A percentile compares a stretch with the other conserved stretches of the same genome.
Evolutionary conservation across 2,329 filamentous ascomycete species (phyloP).

Genomic region (Bipolaris sorokiniana): DNA sequence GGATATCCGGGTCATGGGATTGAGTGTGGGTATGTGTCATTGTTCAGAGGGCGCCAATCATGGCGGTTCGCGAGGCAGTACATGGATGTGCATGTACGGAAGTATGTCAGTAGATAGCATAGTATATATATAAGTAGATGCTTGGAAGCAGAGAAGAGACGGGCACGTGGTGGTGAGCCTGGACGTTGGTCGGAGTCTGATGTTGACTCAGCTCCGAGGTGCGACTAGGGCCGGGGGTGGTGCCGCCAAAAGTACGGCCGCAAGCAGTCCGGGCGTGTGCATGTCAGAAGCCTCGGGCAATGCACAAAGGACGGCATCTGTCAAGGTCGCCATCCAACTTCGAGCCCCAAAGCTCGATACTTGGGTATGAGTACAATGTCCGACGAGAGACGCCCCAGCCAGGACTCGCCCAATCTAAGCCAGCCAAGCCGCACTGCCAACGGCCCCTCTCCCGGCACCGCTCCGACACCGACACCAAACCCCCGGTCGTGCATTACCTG

Average conservation of each 20-base stretch:
- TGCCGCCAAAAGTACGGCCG: slow-evolving; percentile 12
- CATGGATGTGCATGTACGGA: no score
- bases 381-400: slow-evolving; percentile 28
- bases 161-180: neutral
- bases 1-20: no score
- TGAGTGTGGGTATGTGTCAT: no score
- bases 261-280: slow-evolving; percentile 1
- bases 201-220: slow-evolving; percentile 10
- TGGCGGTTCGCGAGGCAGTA: no score
- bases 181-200: slow-evolving; percentile 8
- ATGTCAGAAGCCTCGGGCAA: neutral
- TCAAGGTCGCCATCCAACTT: no score
- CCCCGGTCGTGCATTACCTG: slow-evolving; percentile 48
- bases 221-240: slow-evolving; percentile 16
- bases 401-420: slow-evolving; percentile 23
- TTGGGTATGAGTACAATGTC: slow-evolving; percentile 17
- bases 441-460: slow-evolving; percentile 20
- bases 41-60: no score
- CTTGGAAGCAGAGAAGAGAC: neutral
- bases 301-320: no score
- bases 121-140: no score
- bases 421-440: slow-evolving; percentile 26
- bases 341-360: no score
- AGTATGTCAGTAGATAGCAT: no score
- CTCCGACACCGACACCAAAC: slow-evolving; percentile 27